phyloP scores from a whole-genome alignment of 768 basidiomycete genomes.

The Lactifluus hygrophoroides region DNA sequence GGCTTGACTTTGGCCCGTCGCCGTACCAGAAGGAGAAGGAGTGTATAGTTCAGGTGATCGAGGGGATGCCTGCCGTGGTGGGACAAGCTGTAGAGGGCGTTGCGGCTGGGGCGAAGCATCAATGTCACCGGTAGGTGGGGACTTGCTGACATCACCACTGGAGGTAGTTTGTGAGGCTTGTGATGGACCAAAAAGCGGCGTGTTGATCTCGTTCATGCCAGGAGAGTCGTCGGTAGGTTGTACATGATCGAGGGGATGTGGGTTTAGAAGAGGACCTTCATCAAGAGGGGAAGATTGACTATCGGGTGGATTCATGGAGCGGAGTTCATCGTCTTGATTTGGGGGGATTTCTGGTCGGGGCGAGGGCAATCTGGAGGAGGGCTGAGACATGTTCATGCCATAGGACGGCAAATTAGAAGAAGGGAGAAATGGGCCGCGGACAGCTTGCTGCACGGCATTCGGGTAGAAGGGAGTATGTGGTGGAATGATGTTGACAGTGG shows the following conservation, averaged over 20 bases:
- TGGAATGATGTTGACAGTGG: background rate
- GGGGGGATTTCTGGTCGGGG: background rate
- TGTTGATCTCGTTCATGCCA: conserved; percentile 7
- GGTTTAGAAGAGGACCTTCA: background rate
- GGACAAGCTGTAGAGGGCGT: background rate
- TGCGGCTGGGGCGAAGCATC: background rate
- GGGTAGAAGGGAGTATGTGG: conserved; percentile 8
- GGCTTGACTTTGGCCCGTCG: background rate
- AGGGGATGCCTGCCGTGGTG: background rate
- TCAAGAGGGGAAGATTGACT: background rate
- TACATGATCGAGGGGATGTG: conserved; percentile 5
- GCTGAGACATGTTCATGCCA: background rate
- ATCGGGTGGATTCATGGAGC: background rate
- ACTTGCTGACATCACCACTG: conserved; percentile 1
- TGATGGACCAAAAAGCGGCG: conserved; percentile 7
- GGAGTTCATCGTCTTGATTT: conserved; percentile 7
- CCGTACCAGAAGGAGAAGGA: background rate
- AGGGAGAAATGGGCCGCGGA: conserved; percentile 6
- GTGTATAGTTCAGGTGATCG: background rate
- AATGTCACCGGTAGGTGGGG: background rate
- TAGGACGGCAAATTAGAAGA: background rate
- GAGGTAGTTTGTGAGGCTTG: conserved; percentile 19
- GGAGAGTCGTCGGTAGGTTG: conserved; percentile 1
- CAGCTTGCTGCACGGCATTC: conserved; percentile 8
- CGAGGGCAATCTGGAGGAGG: background rate